Percentiles rank a stretch among this genome's conserved stretches.
Evolutionary conservation across 331 rosid genomes (phyloP).

Genomic region (Erythrophleum ivorense): DNA sequence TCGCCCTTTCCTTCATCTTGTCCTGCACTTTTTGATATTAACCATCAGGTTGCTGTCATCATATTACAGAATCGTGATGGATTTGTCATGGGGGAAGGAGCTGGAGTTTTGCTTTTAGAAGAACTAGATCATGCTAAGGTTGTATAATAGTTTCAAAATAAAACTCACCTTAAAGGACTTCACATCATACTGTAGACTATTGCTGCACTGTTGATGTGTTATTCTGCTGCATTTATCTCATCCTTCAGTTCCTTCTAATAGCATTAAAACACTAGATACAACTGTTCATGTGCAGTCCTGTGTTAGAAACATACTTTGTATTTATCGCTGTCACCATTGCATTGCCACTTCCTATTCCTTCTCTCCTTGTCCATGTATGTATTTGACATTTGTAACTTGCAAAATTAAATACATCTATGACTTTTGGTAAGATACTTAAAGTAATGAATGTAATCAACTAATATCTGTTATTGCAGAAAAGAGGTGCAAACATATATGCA

Average conservation of each 20-base stretch:
- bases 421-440: background rate
- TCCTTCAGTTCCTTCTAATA: too few species aligned
- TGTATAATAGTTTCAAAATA: slow-evolving; percentile 20
- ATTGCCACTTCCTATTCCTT: slow-evolving; percentile 15
- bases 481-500: slow-evolving; percentile 95
- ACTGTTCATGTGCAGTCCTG: too few species aligned
- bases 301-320: too few species aligned
- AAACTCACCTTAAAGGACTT: background rate
- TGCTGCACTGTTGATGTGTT: background rate
- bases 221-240: slow-evolving; percentile 16
- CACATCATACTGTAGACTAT: background rate
- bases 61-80: slow-evolving; percentile 93
- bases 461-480: slow-evolving; percentile 54
- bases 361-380: background rate
- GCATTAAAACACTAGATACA: too few species aligned
- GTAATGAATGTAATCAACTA: slow-evolving; percentile 13
- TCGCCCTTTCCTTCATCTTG: slow-evolving; percentile 21
- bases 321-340: background rate
- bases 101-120: slow-evolving; percentile 92
- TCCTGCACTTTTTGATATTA: slow-evolving; percentile 28
- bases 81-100: slow-evolving; percentile 99
- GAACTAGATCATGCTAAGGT: slow-evolving; percentile 99
- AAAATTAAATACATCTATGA: background rate
- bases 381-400: slow-evolving; percentile 11
- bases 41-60: slow-evolving; percentile 37